Evolutionary conservation across 2,329 filamentous ascomycete genomes (phyloP), one percentile per base, ranked within the genome.

Genomic region (Monosporascus sp.): DNA sequence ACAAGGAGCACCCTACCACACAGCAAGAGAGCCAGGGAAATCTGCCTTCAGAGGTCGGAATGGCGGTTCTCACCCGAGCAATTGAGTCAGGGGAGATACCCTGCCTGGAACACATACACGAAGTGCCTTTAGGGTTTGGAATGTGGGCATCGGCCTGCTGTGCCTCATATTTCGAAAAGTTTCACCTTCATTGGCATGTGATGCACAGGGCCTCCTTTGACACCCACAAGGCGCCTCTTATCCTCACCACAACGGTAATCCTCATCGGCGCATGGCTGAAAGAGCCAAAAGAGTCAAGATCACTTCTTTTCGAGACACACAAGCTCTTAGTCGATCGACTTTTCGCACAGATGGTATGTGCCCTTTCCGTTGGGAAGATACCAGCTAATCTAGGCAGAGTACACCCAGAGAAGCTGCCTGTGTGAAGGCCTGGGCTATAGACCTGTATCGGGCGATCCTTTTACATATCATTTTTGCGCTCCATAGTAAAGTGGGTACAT

Each of bases 391-490:
- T 38, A 17, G 25, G 17, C 14, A 46, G 43, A 25, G 43, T 22
- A 31, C 15, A 7, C 6, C 9, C n/a, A 9, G 24, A 25, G n/a
- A 15, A 22, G 8, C 37, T 5, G 35, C 8, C 5, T 17, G 35
- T 22, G 17, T 5, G n/a, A 45, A 27, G 8, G n/a, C 48, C 14
- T 53, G 52, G 52, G 48, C 48, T 6, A 50, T 50, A 20, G 37
- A 50, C 6, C 37, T 43, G 37, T 50, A 47, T 9, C 35, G 38
- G 20, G 25, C 48, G 5, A 37, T 37, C 6, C 24, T 50, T 4
- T 18, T 53, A 15, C 51, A 47, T 25, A 48, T 48, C 6, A 48
- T 53, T n/a, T 44, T 46, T 17, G 47, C 47, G 15, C 37, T 53
- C 2, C 35, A 43, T 31, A 43, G 18, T 37, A 27, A 46, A 14